These are phyloP conservation scores for Aspergillus heteromorphus DNA, from an alignment of 495 filamentous ascomycete genomes.

Conservation along the genomic window DNA sequence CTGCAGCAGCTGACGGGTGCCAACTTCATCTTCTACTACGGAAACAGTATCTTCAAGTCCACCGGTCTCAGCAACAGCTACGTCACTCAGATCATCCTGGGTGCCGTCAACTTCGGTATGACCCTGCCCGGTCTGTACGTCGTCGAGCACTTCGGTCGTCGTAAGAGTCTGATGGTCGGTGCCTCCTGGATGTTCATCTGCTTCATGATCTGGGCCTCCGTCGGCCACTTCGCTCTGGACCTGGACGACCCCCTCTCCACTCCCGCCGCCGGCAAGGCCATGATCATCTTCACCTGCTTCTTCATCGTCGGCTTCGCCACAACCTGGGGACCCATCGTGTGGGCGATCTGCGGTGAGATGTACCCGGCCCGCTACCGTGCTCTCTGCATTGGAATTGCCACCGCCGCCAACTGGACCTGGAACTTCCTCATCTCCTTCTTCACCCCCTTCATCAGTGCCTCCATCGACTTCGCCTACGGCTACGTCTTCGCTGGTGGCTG, in stretches of 20 bases:
- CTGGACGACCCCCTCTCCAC: conserved; percentile 43
- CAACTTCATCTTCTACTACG: conserved; percentile 83
- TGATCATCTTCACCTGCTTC: conserved; percentile 74
- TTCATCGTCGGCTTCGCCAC: conserved; percentile 57
- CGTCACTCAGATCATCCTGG: conserved; percentile 69
- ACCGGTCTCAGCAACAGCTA: conserved; percentile 64
- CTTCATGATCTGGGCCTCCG: conserved; percentile 70
- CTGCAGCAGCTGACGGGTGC: conserved; percentile 69
- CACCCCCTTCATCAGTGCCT: conserved; percentile 66
- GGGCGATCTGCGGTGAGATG: conserved; percentile 75
- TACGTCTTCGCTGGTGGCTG: conserved; percentile 75
- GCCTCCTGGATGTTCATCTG: conserved; percentile 65
- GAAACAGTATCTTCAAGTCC: conserved; percentile 64
- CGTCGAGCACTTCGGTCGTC: conserved; percentile 66
- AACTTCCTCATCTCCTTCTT: conserved; percentile 87
- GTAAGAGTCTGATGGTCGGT: conserved; percentile 60
- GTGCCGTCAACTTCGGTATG: conserved; percentile 66
- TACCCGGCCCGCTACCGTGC: conserved; percentile 75
- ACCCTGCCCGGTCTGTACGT: conserved; percentile 70
- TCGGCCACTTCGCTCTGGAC: conserved; percentile 58
- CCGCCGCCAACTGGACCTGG: conserved; percentile 82
- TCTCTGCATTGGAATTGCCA: conserved; percentile 69
- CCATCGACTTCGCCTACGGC: conserved; percentile 70
- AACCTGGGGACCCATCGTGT: conserved; percentile 82
- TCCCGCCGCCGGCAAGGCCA: conserved; percentile 58